These are phyloP conservation scores for Gracilaria caudata DNA, from an alignment of 23 red algal genomes.

Conservation along the genomic window DNA sequence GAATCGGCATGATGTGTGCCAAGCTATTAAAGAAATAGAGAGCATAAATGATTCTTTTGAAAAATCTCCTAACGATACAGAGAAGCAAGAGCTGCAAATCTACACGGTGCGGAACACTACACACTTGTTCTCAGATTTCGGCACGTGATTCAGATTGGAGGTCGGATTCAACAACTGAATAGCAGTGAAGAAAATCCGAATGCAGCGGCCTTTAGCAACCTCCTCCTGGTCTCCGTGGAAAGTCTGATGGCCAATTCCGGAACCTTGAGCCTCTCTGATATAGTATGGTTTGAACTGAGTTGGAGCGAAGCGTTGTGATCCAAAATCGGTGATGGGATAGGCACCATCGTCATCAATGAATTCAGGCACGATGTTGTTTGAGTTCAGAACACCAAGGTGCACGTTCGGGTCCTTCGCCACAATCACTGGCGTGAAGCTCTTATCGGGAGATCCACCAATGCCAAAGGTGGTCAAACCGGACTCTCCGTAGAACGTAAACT, in stretches of 20 bases:
- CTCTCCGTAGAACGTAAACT: conserved; percentile 8
- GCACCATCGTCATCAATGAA: not conserved
- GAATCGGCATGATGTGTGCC: too few relatives aligned
- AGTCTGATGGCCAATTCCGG: conserved; percentile 32
- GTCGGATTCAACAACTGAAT: not conserved
- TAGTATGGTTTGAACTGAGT: conserved; percentile 42
- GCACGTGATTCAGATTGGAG: conserved; percentile 15
- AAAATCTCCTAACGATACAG: too few relatives aligned
- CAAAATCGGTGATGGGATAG: conserved; percentile 17
- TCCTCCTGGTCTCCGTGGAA: conserved; percentile 30
- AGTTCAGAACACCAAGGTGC: conserved; percentile 28
- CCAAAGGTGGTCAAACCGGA: not conserved
- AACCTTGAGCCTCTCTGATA: not conserved
- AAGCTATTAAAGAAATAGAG: too few relatives aligned
- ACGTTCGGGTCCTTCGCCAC: conserved; percentile 1
- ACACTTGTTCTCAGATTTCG: conserved; percentile 39
- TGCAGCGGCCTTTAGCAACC: not conserved
- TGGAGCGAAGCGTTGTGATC: conserved; percentile 18
- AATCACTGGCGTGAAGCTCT: not conserved
- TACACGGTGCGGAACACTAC: conserved; percentile 35
- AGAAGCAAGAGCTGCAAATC: too few relatives aligned
- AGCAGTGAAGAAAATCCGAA: conserved; percentile 33
- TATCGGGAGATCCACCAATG: not conserved
- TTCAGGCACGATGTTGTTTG: conserved; percentile 21
- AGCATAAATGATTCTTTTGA: too few relatives aligned